Conservation (phyloP, 768 basidiomycete species). For the Austroboletus eburneus region DNA sequence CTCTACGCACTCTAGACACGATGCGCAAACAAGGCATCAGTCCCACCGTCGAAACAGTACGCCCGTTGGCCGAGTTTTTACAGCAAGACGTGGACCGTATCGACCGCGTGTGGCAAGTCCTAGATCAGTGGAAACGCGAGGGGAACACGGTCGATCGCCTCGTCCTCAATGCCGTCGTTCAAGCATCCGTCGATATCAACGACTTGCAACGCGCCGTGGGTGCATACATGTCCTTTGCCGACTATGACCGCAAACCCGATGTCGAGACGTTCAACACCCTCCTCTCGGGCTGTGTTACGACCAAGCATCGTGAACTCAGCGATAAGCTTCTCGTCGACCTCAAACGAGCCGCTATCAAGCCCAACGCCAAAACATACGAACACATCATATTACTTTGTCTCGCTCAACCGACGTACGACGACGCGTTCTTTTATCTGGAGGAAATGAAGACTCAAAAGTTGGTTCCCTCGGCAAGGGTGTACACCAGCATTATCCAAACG, state of each 20-base stretch:
- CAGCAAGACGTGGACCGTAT: conserved; percentile 46
- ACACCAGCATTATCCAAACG: conserved; percentile 55
- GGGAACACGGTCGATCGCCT: conserved; percentile 50
- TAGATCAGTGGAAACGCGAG: conserved; percentile 57
- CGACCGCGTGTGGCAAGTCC: conserved; percentile 59
- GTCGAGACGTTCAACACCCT: conserved; percentile 67
- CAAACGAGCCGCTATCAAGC: conserved; percentile 50
- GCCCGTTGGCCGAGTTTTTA: conserved; percentile 50
- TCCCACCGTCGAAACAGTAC: conserved; percentile 48
- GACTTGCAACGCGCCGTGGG: conserved; percentile 77
- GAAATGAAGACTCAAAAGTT: conserved; percentile 71
- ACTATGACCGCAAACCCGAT: conserved; percentile 54
- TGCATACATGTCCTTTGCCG: conserved; percentile 60
- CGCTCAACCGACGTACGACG: conserved; percentile 70
- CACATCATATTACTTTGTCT: conserved; percentile 67
- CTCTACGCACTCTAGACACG: conserved; percentile 51
- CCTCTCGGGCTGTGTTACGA: conserved; percentile 57
- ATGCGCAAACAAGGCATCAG: conserved; percentile 54
- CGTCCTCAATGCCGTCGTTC: conserved; percentile 63
- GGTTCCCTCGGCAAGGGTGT: conserved; percentile 51
- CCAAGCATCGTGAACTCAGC: conserved; percentile 61
- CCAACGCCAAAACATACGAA: conserved; percentile 61
- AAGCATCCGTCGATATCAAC: conserved; percentile 53
- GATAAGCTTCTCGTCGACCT: conserved; percentile 65
- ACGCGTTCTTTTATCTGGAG: conserved; percentile 85